Evolutionary conservation across 164 flowering plant species (phyloP).

Genomic region (Nymphaea thermarum): DNA sequence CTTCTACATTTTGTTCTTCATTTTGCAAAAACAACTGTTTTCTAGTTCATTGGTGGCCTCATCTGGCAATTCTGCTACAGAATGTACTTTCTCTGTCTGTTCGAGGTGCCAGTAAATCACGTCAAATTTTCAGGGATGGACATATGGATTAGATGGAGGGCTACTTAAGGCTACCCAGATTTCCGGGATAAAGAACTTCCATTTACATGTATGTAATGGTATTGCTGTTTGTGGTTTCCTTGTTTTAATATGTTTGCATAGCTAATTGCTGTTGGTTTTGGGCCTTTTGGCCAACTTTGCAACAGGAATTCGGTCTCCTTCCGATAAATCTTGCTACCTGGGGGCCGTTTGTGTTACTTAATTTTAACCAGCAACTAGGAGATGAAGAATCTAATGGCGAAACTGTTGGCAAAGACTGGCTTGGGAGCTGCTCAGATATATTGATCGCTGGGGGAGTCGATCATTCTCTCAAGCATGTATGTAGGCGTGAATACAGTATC

Average conservation of each 20-base stretch:
- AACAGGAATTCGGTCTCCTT: slow-evolving; percentile 71
- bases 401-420: slow-evolving; percentile 57
- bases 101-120: too few species aligned
- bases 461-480: slow-evolving; percentile 47
- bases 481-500: slow-evolving; percentile 73
- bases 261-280: neutral
- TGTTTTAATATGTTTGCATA: neutral
- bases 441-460: slow-evolving; percentile 46
- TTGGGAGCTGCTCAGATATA: slow-evolving; percentile 57
- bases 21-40: too few species aligned
- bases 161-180: slow-evolving; percentile 79
- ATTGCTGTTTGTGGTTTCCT: neutral
- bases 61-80: too few species aligned
- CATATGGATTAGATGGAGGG: slow-evolving; percentile 76
- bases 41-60: too few species aligned
- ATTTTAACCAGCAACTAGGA: slow-evolving; percentile 21
- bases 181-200: slow-evolving; percentile 53
- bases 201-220: slow-evolving; percentile 28
- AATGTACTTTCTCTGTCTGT: too few species aligned
- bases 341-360: slow-evolving; percentile 85
- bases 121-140: slow-evolving; percentile 64
- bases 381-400: slow-evolving; percentile 15
- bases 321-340: slow-evolving; percentile 61
- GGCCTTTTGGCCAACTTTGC: slow-evolving; percentile 10
- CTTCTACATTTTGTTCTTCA: too few species aligned